These are phyloP conservation scores for Oryza meridionalis DNA, from an alignment of 176 grass and related monocot genomes.

Conservation along the genomic window DNA sequence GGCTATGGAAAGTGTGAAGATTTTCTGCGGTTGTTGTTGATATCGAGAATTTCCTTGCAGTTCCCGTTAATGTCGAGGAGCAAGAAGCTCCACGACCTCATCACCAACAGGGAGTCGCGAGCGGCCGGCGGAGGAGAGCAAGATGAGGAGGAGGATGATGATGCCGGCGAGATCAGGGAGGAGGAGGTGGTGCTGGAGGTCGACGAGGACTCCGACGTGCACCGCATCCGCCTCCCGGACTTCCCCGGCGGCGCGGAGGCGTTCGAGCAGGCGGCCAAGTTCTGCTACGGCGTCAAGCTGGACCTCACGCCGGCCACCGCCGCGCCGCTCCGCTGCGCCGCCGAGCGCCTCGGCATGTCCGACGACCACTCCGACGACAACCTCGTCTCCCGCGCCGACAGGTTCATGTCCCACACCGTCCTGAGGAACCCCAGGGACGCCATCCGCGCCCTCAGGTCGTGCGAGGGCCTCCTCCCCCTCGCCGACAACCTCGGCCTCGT, in stretches of 20 bases:
- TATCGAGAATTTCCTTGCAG: constrained; percentile 52
- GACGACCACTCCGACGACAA: constrained; percentile 90
- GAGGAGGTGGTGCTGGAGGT: constrained; percentile 55
- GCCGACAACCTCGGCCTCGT: constrained; percentile 76
- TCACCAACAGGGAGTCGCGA: constrained; percentile 56
- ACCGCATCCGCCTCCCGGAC: constrained; percentile 71
- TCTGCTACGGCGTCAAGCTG: constrained; percentile 97
- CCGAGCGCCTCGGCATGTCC: constrained; percentile 82
- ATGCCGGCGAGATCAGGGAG: constrained; percentile 56
- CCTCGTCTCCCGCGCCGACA: constrained; percentile 77
- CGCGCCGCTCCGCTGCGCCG: constrained; percentile 77
- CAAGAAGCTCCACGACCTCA: constrained; percentile 83
- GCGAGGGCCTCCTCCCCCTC: constrained; percentile 68
- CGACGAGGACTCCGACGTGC: constrained; percentile 71
- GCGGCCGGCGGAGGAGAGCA: background rate
- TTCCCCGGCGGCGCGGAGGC: constrained; percentile 82
- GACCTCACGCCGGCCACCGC: constrained; percentile 78
- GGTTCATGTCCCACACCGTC: constrained; percentile 68
- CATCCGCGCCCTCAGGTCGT: constrained; percentile 78
- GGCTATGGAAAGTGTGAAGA: background rate
- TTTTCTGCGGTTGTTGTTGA: background rate
- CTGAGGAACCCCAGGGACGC: constrained; percentile 76
- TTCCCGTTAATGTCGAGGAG: constrained; percentile 98
- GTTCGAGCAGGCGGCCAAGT: constrained; percentile 92
- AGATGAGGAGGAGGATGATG: constrained; percentile 25